Conservation (phyloP, 345 rosid genomes). For the Syzygium jambos region DNA sequence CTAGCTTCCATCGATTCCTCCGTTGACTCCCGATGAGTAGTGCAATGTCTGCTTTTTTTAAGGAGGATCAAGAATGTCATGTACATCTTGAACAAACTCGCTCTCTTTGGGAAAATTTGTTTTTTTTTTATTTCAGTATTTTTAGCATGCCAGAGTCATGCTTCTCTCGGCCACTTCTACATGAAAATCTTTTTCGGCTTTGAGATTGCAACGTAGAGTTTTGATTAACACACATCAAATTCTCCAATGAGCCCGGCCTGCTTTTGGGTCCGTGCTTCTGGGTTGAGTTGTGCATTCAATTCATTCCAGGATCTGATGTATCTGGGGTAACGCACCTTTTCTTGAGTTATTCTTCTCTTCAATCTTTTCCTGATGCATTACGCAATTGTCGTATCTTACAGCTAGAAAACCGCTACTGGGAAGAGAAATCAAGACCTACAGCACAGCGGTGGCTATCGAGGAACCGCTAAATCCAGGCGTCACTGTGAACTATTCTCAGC, state of each 20-base stretch:
- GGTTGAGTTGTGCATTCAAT: background rate
- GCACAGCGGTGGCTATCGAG: conserved; percentile 49
- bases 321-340: background rate
- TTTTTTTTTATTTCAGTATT: background rate
- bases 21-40: background rate
- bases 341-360: background rate
- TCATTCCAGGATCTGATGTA: background rate
- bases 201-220: background rate
- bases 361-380: background rate
- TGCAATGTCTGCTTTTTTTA: background rate
- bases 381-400: conserved; percentile 4
- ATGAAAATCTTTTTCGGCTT: background rate
- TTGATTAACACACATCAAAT: background rate
- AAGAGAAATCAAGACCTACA: conserved; percentile 33
- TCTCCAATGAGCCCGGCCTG: background rate
- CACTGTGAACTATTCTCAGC: conserved; percentile 47
- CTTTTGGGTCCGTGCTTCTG: background rate
- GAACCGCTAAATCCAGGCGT: conserved; percentile 57
- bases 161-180: background rate
- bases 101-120: background rate
- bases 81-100: background rate
- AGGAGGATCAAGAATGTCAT: background rate
- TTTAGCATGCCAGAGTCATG: background rate
- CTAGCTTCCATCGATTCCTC: background rate
- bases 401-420: conserved; percentile 26